Evolutionary conservation across 2,329 filamentous ascomycete genomes (phyloP).

Genomic region (Pseudogymnoascus sp.): DNA sequence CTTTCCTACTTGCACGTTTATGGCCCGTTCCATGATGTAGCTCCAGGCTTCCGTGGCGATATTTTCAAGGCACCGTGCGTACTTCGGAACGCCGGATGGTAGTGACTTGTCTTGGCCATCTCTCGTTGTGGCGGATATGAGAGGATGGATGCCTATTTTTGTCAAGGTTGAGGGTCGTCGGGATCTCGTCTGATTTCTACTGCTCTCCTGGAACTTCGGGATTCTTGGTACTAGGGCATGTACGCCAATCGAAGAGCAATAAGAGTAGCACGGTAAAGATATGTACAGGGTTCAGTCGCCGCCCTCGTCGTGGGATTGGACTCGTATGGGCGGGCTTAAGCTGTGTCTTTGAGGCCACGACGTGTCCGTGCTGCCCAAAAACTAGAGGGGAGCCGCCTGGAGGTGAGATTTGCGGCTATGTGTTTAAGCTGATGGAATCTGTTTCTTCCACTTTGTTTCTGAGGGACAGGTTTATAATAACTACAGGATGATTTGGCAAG

Average conservation of each 20-base stretch:
- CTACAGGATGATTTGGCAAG: background rate
- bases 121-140: background rate
- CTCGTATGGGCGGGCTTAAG: background rate
- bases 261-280: background rate
- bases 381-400: background rate
- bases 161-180: background rate
- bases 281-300: background rate
- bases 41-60: background rate
- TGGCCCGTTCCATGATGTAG: background rate
- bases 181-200: background rate
- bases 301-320: background rate
- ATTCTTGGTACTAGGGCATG: background rate
- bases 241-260: background rate
- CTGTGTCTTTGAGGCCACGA: background rate
- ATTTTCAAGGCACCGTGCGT: background rate
- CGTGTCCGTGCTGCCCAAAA: background rate
- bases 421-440: background rate
- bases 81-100: background rate
- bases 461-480: background rate
- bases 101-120: background rate
- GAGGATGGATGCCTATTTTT: background rate
- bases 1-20: background rate
- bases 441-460: background rate
- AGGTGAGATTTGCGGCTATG: background rate
- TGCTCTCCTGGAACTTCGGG: background rate